Percentiles rank a stretch among this genome's conserved stretches.
phyloP scores from a whole-genome alignment of 2,329 filamentous ascomycete species.

The Aureobasidium leucospermi region DNA sequence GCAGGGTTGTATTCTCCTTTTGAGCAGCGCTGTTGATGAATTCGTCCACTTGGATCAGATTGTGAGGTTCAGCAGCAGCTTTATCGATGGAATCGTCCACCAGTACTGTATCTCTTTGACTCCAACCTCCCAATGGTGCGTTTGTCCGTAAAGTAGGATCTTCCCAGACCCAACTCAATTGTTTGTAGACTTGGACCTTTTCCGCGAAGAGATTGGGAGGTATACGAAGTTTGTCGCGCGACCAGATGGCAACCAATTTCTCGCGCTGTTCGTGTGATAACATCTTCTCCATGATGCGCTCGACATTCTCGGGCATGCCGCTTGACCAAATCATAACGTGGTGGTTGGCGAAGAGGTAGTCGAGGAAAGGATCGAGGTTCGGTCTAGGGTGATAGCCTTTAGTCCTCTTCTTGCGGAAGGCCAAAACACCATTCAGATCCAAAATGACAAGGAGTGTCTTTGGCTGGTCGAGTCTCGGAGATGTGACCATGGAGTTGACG shows the following conservation, averaged over 20 bases:
- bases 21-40: slow-evolving; percentile 39
- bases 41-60: slow-evolving; percentile 73
- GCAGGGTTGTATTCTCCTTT: neutral
- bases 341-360: slow-evolving; percentile 67
- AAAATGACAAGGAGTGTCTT: slow-evolving; percentile 66
- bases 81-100: slow-evolving; percentile 82
- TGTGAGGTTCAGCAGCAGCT: slow-evolving; percentile 73
- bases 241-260: slow-evolving; percentile 65
- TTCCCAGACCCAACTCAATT: slow-evolving; percentile 66
- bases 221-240: slow-evolving; percentile 67
- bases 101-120: slow-evolving; percentile 79
- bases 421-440: slow-evolving; percentile 87
- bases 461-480: slow-evolving; percentile 14
- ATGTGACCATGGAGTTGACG: neutral
- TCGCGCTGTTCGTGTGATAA: slow-evolving; percentile 48
- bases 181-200: slow-evolving; percentile 85
- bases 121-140: slow-evolving; percentile 49
- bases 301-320: slow-evolving; percentile 66
- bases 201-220: slow-evolving; percentile 54
- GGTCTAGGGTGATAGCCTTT: slow-evolving; percentile 49
- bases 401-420: slow-evolving; percentile 52
- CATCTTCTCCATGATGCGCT: slow-evolving; percentile 57
- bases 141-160: slow-evolving; percentile 33
- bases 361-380: slow-evolving; percentile 59
- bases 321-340: slow-evolving; percentile 87